Evolutionary conservation across 345 rosid species (phyloP).

Genomic region (Euphorbia lathyris): DNA sequence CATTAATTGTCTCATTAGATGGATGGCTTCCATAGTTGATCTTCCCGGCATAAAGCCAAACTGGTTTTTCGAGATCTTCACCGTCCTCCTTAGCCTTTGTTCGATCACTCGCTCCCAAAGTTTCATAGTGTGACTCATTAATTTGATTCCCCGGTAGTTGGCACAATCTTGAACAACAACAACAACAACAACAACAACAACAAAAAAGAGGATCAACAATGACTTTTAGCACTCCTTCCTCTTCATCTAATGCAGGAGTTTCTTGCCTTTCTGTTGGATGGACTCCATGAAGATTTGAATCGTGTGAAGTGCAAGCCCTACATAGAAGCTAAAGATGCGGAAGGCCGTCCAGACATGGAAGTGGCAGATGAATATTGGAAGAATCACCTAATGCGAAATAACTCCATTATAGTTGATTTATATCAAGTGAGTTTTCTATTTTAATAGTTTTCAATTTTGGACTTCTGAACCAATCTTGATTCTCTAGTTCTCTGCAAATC

Average conservation of each 20-base stretch:
- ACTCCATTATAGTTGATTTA: constrained; percentile 31
- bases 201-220: too few species aligned
- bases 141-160: too few species aligned
- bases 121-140: too few species aligned
- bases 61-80: too few species aligned
- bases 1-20: too few species aligned
- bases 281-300: constrained; percentile 32
- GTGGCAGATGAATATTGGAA: constrained; percentile 29
- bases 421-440: constrained; percentile 21
- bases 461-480: too few species aligned
- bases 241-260: constrained; percentile 21
- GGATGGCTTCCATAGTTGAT: too few species aligned
- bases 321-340: constrained; percentile 23
- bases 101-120: too few species aligned
- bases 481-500: background rate
- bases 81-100: too few species aligned
- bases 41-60: too few species aligned
- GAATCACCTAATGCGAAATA: constrained; percentile 27
- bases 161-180: too few species aligned
- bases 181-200: too few species aligned
- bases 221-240: background rate
- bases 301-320: constrained; percentile 27
- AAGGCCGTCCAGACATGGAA: constrained; percentile 21
- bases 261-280: constrained; percentile 31
- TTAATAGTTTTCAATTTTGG: constrained; percentile 1